Conservation (phyloP, 306 rosid genomes). For the Quercus suber region DNA sequence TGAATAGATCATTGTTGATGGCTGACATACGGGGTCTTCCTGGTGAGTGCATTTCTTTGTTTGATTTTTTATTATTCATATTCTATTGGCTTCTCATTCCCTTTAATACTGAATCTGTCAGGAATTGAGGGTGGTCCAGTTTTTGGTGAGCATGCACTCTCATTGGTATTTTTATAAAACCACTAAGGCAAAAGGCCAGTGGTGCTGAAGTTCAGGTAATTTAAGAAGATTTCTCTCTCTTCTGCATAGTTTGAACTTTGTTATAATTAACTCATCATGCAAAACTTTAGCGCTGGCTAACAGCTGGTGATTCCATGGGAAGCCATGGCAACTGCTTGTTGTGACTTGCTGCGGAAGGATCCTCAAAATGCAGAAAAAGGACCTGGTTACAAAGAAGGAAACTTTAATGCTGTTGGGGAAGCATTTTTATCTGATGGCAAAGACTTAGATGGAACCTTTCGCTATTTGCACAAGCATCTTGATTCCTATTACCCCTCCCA, state of each 20-base stretch:
- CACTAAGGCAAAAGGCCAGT: conserved; percentile 76
- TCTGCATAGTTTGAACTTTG: conserved; percentile 27
- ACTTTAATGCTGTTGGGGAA: conserved; percentile 29
- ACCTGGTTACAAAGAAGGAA: conserved; percentile 33
- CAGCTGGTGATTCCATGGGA: conserved; percentile 99
- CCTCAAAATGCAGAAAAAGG: conserved; percentile 40
- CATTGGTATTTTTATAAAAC: conserved; percentile 74
- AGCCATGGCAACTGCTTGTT: conserved; percentile 66
- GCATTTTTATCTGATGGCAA: conserved; percentile 18
- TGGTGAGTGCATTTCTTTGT: conserved; percentile 56
- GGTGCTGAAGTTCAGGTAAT: conserved; percentile 93
- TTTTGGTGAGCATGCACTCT: conserved; percentile 63
- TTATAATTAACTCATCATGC: conserved; percentile 58
- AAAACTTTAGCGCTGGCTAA: conserved; percentile 72
- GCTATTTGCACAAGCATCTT: conserved; percentile 20
- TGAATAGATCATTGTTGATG: conserved; percentile 71
- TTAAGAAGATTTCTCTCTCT: conserved; percentile 16
- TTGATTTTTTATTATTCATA: conserved; percentile 33
- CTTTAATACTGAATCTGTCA: conserved; percentile 45
- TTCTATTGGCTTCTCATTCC: conserved; percentile 34
- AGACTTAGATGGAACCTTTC: conserved; percentile 27
- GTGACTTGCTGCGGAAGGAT: conserved; percentile 54
- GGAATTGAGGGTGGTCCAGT: conserved; percentile 96
- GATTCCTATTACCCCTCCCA: conserved; percentile 35
- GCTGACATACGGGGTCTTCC: conserved; percentile 95